Conservation (phyloP, 176 grass and related monocot species). For the Rhynchospora breviuscula region DNA sequence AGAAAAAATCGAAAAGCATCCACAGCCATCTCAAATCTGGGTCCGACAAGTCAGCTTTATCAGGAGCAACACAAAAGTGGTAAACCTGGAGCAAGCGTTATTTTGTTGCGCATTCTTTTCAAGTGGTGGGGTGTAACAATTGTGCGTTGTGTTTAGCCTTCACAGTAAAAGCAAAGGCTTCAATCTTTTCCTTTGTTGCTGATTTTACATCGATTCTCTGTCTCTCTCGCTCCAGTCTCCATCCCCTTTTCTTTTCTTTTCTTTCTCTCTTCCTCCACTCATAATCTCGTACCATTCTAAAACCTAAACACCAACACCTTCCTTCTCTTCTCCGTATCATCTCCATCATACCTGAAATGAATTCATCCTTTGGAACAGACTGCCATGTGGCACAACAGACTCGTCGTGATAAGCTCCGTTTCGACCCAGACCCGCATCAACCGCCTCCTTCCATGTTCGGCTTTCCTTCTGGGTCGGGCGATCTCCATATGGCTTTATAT, state of each 20-base stretch:
- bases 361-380: not conserved
- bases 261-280: not conserved
- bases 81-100: conserved; percentile 7
- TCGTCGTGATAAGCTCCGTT: conserved; percentile 52
- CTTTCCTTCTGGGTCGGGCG: not conserved
- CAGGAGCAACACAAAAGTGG: not conserved
- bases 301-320: not conserved
- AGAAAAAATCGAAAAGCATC: not conserved
- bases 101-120: conserved; percentile 4
- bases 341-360: not conserved
- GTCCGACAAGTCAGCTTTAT: conserved; percentile 7
- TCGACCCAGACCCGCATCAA: not conserved
- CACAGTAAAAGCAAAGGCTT: conserved; percentile 23
- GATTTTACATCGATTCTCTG: conserved; percentile 16
- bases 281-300: conserved; percentile 4
- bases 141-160: conserved; percentile 8
- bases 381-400: conserved; percentile 47
- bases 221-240: conserved; percentile 7
- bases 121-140: not conserved
- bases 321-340: not conserved
- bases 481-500: conserved; percentile 6
- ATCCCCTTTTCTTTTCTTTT: conserved; percentile 2
- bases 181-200: conserved; percentile 16
- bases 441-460: not conserved
- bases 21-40: not conserved